Base-by-base conservation (phyloP, 257 asterid species). In the Nicotiana undulata region DNA sequence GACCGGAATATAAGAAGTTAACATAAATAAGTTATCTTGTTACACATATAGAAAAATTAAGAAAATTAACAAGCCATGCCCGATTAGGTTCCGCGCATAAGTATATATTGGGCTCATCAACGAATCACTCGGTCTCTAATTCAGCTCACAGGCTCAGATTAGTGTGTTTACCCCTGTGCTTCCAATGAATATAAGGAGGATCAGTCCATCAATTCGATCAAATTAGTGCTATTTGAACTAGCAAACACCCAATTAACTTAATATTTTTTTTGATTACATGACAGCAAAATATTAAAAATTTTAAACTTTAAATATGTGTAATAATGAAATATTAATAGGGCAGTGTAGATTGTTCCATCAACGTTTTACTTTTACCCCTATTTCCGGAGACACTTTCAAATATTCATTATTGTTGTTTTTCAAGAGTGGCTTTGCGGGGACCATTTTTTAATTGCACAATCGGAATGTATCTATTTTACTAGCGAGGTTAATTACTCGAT, bases 381-480 rank as follows among this genome's bases (percentile, higher is more conserved):
- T 72, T 72, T 46, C 60, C 78, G 78, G 78, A 72, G 79, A 28
- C 53, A 75, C 70, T 59, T 66, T 64, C 80, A 66, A 91, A 78
- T 56, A 77, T 81, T 86, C 51, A 72, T 72, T 46, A 72, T 72
- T 86, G 87, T 70, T 83, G 86, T 76, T 79, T 40, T 76, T 29
- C 59, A 75, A 76, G 51, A 84, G 86, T 84, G 91, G 85, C 77
- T 81, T 80, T 81, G 85, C 81, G 91, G 92, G 94, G 94, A 90
- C 93, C 94, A 89, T 85, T 72, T 66, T 76, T 22, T 61, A 59
- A 52, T 37, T 68, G 77, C 81, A 76, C 32, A 64, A 85, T 81
- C 79, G 76, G 61, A 81, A 44, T 87, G 85, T 87, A 89, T 85
- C 89, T 86, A 52, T 77, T 85, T 85, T 80, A 24, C 29, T 32